Base-by-base conservation (phyloP, 1,284 basidiomycete species). In the Flammula alnicola region DNA sequence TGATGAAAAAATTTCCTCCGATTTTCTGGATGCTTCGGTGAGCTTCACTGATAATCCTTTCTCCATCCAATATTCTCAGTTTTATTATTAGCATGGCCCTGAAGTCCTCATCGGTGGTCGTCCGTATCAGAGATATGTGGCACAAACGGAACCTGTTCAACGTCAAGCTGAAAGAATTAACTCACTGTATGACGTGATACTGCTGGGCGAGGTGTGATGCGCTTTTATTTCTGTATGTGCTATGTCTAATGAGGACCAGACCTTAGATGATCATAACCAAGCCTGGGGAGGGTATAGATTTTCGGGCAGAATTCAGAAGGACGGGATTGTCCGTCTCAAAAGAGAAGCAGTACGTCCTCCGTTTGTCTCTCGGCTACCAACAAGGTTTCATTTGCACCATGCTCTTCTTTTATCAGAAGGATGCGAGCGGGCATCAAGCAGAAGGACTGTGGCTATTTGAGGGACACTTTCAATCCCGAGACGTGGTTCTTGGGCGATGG, bases 241-340 rank as follows among this genome's bases (percentile, higher is more conserved):
- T 20, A 32, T 41, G 9, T 49, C 49, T 55, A 37, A 53, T 38
- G 31, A 32, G 36, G 30, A 19, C 16, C 47, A 80, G 78, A 79
- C 78, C 2, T 60, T 70, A 37, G 62, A 61, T 44, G 68, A 72
- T 33, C 74, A 79, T 51, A 76, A 75, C 47, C 66, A 71, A 50
- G 76, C 77, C 12, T 80, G 77, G 75, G 73, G 73, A 26, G 75
- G 68, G 1, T 79, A 69, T 56, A 68, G 56, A 40, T 79, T 74
- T 55, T 60, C 63, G 9, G 78, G 78, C 19, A 62, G 66, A 46
- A 64, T 78, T 36, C 63, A 65, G 14, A 56, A 58, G 27, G 70
- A 77, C 55, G 77, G 77, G 2, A 55, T 58, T 36, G 68, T 79
- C 41, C 57, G 67, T 25, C 66, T 79, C 51, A 73, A 68, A 57